Base-by-base conservation (phyloP, 805 yeast species). In the Hanseniaspora vineae region DNA sequence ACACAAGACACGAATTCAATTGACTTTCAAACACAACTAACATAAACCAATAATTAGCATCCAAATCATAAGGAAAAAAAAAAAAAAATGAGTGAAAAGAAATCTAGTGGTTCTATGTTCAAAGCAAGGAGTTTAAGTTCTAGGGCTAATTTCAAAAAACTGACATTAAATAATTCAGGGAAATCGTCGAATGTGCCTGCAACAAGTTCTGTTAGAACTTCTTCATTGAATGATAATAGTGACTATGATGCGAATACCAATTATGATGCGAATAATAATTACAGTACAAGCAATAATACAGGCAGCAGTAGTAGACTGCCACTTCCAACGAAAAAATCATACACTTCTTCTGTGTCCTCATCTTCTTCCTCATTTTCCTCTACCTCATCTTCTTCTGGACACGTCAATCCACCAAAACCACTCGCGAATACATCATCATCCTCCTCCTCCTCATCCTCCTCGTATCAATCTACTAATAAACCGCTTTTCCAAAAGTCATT, bases 401-500 rank as follows among this genome's bases (percentile, higher is more conserved):
- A 23, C 29, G 8, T 23, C 29, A 23, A 23, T 23, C 29, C 29
- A 23, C 8, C 29, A 23, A 4, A 23, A 23, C 29, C 29, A 23
- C 29, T 23, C 29, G 29, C 29, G 29, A 23, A 23, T 8, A 23
- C 29, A 23, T 23, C 29, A 23, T 23, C 37, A 31, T 31, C 33
- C 33, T 10, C 33, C 12, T 31, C 33, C 12, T 9, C 12, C 12
- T 9, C 33, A 31, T 31, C 33, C 9, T 31, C 33, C 9, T 10
- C 33, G 9, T 31, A 9, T 33, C 15, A 12, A n/a, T 33, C 37
- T 5, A 44, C 42, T 9, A 39, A 15, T 9, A 47, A 47, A 17
- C 49, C 49, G 3, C 19, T 47, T 14, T 44, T 47, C 23, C n/a
- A 45, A 20, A 47, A 47, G 39, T 43, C 46, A 6, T 35, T 47